These are phyloP conservation scores for Candida vaughaniae DNA, from an alignment of 805 yeast genomes.

Conservation along the genomic window DNA sequence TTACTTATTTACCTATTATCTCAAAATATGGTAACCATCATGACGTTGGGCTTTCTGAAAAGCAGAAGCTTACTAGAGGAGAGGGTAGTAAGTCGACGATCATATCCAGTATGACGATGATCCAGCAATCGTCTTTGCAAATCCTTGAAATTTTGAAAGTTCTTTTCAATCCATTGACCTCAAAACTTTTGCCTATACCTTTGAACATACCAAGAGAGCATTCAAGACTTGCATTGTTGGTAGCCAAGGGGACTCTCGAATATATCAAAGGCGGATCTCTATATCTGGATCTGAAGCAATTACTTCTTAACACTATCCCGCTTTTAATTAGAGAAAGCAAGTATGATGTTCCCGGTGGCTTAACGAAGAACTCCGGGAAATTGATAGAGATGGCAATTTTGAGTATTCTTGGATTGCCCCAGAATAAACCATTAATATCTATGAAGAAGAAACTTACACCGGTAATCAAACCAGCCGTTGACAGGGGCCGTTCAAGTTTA, in stretches of 20 bases:
- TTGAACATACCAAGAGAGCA: constrained; percentile 60
- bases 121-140: constrained; percentile 68
- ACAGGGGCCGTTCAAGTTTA: constrained; percentile 18
- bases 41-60: constrained; percentile 40
- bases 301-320: constrained; percentile 50
- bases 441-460: constrained; percentile 21
- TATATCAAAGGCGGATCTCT: constrained; percentile 82
- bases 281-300: constrained; percentile 63
- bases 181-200: constrained; percentile 60
- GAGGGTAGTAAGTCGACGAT: constrained; percentile 29
- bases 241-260: constrained; percentile 76
- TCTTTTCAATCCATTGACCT: constrained; percentile 33
- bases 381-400: constrained; percentile 60
- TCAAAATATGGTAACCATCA: constrained; percentile 42
- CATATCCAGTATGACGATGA: constrained; percentile 58
- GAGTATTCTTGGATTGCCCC: constrained; percentile 56
- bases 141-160: constrained; percentile 52
- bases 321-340: constrained; percentile 52
- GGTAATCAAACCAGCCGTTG: constrained; percentile 23
- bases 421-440: constrained; percentile 17
- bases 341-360: constrained; percentile 57
- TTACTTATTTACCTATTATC: constrained; percentile 41
- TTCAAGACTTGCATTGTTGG: constrained; percentile 60
- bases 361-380: constrained; percentile 56
- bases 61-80: constrained; percentile 37